Conservation (phyloP, 179 eudicot species). For the Spergularia azorica region DNA sequence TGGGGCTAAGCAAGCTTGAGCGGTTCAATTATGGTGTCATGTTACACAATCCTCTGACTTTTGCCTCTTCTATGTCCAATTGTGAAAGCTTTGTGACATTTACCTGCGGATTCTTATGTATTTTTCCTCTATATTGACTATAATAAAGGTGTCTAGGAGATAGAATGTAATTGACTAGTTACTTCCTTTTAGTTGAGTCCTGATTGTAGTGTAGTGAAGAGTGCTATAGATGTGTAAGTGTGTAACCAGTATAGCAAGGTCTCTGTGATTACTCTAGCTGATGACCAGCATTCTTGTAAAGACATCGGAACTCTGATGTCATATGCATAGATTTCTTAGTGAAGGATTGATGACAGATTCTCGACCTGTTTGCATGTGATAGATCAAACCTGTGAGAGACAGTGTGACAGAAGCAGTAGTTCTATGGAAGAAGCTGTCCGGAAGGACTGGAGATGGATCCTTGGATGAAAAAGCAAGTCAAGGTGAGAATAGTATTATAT, state of each 20-base stretch:
- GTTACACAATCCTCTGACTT: not conserved
- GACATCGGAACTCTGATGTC: not conserved
- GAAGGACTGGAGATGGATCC: constrained; percentile 57
- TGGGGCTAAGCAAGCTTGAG: not conserved
- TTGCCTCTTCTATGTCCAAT: not conserved
- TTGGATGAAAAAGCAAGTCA: constrained; percentile 52
- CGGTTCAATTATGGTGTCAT: not conserved
- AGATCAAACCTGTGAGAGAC: constrained; percentile 98
- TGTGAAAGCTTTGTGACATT: not conserved
- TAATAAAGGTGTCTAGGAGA: not conserved
- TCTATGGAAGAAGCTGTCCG: constrained; percentile 83
- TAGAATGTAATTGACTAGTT: not conserved
- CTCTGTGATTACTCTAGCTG: not conserved
- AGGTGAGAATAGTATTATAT: constrained; percentile 35
- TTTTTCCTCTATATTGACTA: not conserved
- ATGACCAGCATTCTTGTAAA: not conserved
- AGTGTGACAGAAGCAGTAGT: constrained; percentile 87
- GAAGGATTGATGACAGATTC: not conserved
- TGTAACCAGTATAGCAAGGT: too few species aligned
- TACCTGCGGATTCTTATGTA: not conserved
- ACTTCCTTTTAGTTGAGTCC: not conserved
- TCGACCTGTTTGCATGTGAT: constrained; percentile 4
- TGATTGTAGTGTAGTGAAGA: too few species aligned
- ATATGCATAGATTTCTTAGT: not conserved
- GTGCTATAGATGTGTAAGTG: too few species aligned